Evolutionary conservation across 768 basidiomycete species (phyloP).

Genomic region (Russula virescens): DNA sequence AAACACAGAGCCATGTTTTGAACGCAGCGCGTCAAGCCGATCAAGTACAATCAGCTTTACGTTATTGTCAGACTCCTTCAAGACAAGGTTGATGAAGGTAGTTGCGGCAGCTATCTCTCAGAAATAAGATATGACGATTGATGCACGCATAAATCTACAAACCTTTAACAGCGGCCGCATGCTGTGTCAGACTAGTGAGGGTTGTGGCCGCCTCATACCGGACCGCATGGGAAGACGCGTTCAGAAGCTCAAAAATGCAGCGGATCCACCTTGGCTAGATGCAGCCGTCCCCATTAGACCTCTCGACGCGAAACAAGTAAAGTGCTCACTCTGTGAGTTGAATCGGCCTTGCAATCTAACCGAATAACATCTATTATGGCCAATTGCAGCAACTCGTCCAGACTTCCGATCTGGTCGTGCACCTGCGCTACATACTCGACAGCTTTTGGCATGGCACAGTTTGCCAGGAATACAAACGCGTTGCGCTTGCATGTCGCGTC

Average conservation of each 20-base stretch:
- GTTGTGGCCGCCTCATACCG: slow-evolving; percentile 98
- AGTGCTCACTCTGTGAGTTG: slow-evolving; percentile 66
- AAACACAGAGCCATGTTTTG: slow-evolving; percentile 82
- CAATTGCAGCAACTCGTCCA: slow-evolving; percentile 96
- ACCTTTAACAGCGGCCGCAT: slow-evolving; percentile 96
- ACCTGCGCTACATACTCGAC: slow-evolving; percentile 86
- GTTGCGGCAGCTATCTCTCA: slow-evolving; percentile 68
- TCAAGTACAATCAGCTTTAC: slow-evolving; percentile 97
- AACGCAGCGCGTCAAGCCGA: slow-evolving; percentile 74
- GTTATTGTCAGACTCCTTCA: slow-evolving; percentile 98
- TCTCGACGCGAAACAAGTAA: not conserved
- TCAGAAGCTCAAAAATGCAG: slow-evolving; percentile 87
- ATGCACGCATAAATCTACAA: slow-evolving; percentile 9
- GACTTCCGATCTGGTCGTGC: slow-evolving; percentile 70
- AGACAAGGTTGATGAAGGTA: slow-evolving; percentile 79
- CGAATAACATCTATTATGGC: slow-evolving; percentile 91
- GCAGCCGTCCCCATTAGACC: not conserved
- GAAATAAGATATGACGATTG: not conserved
- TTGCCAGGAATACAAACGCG: slow-evolving; percentile 90
- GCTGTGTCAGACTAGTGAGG: slow-evolving; percentile 89
- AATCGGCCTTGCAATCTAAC: slow-evolving; percentile 81
- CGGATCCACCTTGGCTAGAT: slow-evolving; percentile 86
- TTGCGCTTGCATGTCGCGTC: slow-evolving; percentile 97
- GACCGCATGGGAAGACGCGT: slow-evolving; percentile 84
- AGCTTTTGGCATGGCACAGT: slow-evolving; percentile 82